Evolutionary conservation across 2,329 filamentous ascomycete species (phyloP), one percentile per base, ranked within the genome.

Genomic region (Aspergillus floridensis): DNA sequence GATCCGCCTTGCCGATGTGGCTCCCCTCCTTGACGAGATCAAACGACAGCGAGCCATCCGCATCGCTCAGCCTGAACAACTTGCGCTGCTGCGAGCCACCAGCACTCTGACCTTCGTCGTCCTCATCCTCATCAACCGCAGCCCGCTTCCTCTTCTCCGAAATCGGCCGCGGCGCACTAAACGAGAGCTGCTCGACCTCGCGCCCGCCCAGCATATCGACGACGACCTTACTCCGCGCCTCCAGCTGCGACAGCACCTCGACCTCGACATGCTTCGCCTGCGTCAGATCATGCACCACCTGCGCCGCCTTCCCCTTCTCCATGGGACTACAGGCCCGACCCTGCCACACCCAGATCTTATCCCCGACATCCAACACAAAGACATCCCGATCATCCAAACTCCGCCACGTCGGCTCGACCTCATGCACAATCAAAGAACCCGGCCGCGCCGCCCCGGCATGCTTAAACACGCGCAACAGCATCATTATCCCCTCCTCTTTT

Each of bases 341-440:
- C 75, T 89, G 87, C 87, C 87, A 90, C 4, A 88, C 84, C 80
- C 84, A 88, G 64, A 89, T 86, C 76, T 88, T 88, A 53, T 83
- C 77, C 24, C 82, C 82, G 55, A 79, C 80, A 65, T 89, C 87
- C 48, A 89, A 72, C 14, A 89, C 77, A 64, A 89, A 89, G 2
- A 89, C 87, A 66, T 90, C 87, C n/a, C 55, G 77, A 59, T 88
- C 86, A 65, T 89, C 86, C 32, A 89, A 79, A 66, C 84, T 88
- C 65, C 77, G 66, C 82, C 84, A 87, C 0, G 76, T 81, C 3
- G 86, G 85, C 62, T 84, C 80, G 1, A 89, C 87, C 70, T 89
- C 87, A 68, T 86, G 79, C 10, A 88, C 85, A 32, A 89, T 78
- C 10, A 87, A 72, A 4, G 79, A 78, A 59, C 38, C 38, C 4